Conservation (phyloP, 331 rosid species). For the Acacia concinna region DNA sequence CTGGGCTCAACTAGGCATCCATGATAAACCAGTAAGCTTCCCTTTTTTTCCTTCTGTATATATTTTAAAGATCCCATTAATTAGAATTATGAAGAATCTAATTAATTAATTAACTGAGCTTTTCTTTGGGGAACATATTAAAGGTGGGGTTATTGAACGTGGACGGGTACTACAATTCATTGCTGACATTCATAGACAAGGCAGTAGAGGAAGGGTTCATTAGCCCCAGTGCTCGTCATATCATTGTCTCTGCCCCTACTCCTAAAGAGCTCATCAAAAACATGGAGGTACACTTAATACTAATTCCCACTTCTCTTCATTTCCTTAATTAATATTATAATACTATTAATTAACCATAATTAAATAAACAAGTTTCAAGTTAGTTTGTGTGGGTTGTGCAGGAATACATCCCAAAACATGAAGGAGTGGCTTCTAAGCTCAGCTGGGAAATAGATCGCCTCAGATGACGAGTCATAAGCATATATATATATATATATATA, state of each 20-base stretch:
- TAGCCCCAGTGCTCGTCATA: conserved; percentile 67
- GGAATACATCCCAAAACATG: conserved; percentile 73
- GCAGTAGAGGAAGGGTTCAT: conserved; percentile 84
- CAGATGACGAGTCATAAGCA: conserved; percentile 40
- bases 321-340: too few relatives aligned
- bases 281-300: conserved; percentile 56
- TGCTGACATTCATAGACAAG: conserved; percentile 74
- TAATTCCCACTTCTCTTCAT: background rate
- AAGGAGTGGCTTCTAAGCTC: conserved; percentile 67
- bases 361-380: background rate
- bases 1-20: conserved; percentile 89
- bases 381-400: background rate
- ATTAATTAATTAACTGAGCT: background rate
- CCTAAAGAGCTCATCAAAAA: conserved; percentile 67
- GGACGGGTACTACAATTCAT: conserved; percentile 76
- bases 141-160: conserved; percentile 84
- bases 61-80: background rate
- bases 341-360: background rate
- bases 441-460: conserved; percentile 70
- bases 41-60: background rate
- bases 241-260: conserved; percentile 73
- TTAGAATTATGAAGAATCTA: background rate
- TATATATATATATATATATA: too few relatives aligned
- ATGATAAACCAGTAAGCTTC: conserved; percentile 65
- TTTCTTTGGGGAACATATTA: background rate